Evolutionary conservation across 345 rosid species (phyloP).

Genomic region (Eucalyptus urophylla): DNA sequence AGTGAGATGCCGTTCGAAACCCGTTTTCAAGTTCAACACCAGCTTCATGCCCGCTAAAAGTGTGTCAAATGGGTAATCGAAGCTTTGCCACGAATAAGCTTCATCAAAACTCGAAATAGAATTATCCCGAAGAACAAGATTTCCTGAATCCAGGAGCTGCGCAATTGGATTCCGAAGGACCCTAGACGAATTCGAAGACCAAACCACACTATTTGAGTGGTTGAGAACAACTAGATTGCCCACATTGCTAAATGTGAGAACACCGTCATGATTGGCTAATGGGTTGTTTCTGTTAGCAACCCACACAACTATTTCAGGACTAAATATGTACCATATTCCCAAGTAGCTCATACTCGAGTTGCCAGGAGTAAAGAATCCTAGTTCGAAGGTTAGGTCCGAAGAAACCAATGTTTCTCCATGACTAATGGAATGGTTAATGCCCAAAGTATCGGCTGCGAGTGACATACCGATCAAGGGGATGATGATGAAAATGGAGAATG

Average conservation of each 20-base stretch:
- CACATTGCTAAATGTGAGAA: background rate
- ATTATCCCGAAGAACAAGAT: conserved; percentile 8
- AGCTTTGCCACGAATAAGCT: conserved; percentile 22
- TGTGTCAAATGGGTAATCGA: conserved; percentile 21
- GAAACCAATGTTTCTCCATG: conserved; percentile 1
- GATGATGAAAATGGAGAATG: background rate
- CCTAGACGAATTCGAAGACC: conserved; percentile 12
- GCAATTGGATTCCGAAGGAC: background rate
- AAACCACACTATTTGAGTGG: background rate
- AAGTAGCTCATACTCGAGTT: conserved; percentile 5
- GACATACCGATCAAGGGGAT: background rate
- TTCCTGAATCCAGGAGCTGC: conserved; percentile 24
- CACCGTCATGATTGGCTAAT: background rate
- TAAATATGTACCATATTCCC: conserved; percentile 25
- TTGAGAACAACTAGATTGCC: conserved; percentile 4
- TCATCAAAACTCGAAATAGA: background rate
- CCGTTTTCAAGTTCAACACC: background rate
- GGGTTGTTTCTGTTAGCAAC: conserved; percentile 35
- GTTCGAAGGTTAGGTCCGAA: background rate
- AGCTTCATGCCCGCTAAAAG: conserved; percentile 23
- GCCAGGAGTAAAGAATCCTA: conserved; percentile 9
- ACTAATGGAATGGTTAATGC: background rate
- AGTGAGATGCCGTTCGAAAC: background rate
- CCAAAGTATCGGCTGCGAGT: background rate
- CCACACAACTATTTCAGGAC: conserved; percentile 8